These are phyloP conservation scores for Daldinia childiae DNA, from an alignment of 495 filamentous ascomycete species.

Conservation along the genomic window DNA sequence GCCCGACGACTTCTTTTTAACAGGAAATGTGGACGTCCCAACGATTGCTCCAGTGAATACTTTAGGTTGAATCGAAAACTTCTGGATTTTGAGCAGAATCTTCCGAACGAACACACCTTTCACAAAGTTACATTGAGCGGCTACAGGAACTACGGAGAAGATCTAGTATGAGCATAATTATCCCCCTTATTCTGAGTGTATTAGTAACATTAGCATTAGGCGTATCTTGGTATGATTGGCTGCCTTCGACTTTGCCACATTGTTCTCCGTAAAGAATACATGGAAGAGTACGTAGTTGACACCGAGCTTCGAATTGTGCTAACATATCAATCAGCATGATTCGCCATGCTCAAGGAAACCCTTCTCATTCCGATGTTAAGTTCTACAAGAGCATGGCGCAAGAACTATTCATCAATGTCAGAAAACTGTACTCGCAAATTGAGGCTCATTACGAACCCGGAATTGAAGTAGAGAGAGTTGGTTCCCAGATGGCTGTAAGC, in stretches of 20 bases:
- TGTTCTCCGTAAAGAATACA: slow-evolving; percentile 58
- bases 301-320: background rate
- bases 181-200: background rate
- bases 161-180: slow-evolving; percentile 47
- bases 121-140: slow-evolving; percentile 53
- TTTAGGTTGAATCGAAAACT: slow-evolving; percentile 50
- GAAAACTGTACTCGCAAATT: slow-evolving; percentile 57
- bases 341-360: slow-evolving; percentile 46
- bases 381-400: slow-evolving; percentile 58
- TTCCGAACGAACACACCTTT: slow-evolving; percentile 58
- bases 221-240: slow-evolving; percentile 61
- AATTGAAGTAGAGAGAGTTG: slow-evolving; percentile 53
- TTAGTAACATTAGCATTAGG: slow-evolving; percentile 36
- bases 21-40: slow-evolving; percentile 51
- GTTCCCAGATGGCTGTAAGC: slow-evolving; percentile 62
- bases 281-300: slow-evolving; percentile 53
- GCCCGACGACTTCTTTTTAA: slow-evolving; percentile 54
- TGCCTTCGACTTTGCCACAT: slow-evolving; percentile 61
- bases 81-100: slow-evolving; percentile 52
- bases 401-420: slow-evolving; percentile 59
- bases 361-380: slow-evolving; percentile 46
- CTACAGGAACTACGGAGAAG: slow-evolving; percentile 54
- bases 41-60: slow-evolving; percentile 56
- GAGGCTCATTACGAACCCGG: slow-evolving; percentile 56
- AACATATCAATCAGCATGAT: slow-evolving; percentile 51